These are phyloP conservation scores for Mortierella polycephala DNA, from an alignment of 371 early-diverging fungal species.

Conservation along the genomic window DNA sequence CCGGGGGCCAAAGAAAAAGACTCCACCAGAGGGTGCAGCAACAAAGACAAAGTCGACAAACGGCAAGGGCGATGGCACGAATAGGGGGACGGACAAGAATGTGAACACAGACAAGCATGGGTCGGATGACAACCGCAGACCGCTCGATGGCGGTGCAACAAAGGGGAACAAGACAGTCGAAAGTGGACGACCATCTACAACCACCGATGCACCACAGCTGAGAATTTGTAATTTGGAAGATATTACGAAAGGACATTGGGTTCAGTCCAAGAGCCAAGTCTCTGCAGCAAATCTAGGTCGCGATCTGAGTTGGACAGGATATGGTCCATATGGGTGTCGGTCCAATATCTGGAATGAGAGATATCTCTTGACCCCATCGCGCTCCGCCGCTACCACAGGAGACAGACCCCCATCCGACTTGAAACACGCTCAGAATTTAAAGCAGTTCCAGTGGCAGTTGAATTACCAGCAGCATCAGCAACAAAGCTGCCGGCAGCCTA, in stretches of 20 bases:
- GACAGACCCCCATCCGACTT: not conserved
- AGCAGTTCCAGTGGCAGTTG: slow-evolving; percentile 19
- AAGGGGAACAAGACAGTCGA: not conserved
- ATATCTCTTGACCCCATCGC: slow-evolving; percentile 33
- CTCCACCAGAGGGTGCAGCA: not conserved
- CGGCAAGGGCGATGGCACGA: not conserved
- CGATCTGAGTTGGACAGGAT: slow-evolving; percentile 46
- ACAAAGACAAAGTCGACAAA: not conserved
- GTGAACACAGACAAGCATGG: not conserved
- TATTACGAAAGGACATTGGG: slow-evolving; percentile 29
- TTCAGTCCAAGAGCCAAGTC: not conserved
- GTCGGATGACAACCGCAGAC: not conserved
- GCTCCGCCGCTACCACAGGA: not conserved
- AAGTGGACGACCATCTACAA: not conserved
- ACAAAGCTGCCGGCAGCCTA: slow-evolving; percentile 23
- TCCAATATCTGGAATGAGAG: slow-evolving; percentile 50
- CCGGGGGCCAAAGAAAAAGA: slow-evolving; percentile 5
- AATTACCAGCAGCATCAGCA: not conserved
- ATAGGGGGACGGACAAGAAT: not conserved
- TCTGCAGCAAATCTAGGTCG: not conserved
- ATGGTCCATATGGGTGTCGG: slow-evolving; percentile 31
- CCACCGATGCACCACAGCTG: not conserved
- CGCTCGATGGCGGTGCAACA: not conserved
- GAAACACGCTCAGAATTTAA: slow-evolving; percentile 19
- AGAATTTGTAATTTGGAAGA: slow-evolving; percentile 40